phyloP scores from a whole-genome alignment of 345 rosid genomes.

The Linum trigynum region DNA sequence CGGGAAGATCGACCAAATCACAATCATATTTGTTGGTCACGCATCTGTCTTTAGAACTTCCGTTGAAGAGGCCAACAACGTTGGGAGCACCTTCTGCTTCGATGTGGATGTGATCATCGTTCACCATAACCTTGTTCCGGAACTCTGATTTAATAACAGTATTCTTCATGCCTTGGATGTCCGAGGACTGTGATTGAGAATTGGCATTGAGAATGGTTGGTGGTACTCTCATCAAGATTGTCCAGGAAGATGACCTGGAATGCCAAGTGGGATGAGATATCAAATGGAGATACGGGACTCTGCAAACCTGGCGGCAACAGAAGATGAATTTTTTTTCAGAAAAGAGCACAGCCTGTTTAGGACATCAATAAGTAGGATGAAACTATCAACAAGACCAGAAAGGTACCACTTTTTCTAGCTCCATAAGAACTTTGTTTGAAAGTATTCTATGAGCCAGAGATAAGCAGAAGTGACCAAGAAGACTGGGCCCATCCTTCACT shows the following conservation, averaged over 20 bases:
- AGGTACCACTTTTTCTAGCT: constrained; percentile 74
- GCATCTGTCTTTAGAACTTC: constrained; percentile 50
- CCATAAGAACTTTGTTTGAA: constrained; percentile 56
- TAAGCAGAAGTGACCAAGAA: constrained; percentile 80
- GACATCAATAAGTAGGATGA: background rate
- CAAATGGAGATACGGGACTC: constrained; percentile 78
- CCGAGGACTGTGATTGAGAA: constrained; percentile 27
- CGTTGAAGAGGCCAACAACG: constrained; percentile 60
- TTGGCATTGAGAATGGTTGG: constrained; percentile 53
- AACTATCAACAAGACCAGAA: constrained; percentile 12
- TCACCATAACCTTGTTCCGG: constrained; percentile 66
- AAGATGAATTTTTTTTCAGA: constrained; percentile 2
- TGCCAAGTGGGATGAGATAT: constrained; percentile 91
- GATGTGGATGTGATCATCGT: constrained; percentile 57
- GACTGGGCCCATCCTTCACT: constrained; percentile 44
- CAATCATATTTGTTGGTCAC: constrained; percentile 73
- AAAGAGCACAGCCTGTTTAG: background rate
- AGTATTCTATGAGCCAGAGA: constrained; percentile 85
- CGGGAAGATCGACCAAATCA: constrained; percentile 61
- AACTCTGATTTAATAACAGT: constrained; percentile 49
- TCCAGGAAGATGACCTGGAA: constrained; percentile 90
- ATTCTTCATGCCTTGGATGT: constrained; percentile 32
- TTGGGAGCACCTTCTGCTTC: constrained; percentile 94
- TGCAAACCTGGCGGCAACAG: constrained; percentile 40
- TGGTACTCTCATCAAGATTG: constrained; percentile 69